Conservation (phyloP, 257 asterid species). For the Cordia subcordata region DNA sequence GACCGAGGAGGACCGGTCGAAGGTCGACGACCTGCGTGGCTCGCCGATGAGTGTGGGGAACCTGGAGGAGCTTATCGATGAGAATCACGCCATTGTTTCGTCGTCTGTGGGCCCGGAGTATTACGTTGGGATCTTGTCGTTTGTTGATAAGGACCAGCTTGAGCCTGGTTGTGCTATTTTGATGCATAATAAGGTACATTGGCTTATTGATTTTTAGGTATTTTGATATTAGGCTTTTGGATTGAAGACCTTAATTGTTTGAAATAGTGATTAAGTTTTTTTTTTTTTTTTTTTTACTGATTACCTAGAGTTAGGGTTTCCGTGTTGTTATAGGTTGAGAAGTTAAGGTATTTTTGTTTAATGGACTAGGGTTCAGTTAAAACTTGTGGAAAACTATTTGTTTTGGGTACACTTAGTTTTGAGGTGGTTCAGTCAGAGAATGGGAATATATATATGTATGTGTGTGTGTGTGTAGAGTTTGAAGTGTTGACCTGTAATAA, state of each 20-base stretch:
- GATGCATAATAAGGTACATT: constrained; percentile 84
- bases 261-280: too few relatives aligned
- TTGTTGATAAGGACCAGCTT: constrained; percentile 85
- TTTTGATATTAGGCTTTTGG: constrained; percentile 4
- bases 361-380: too few relatives aligned
- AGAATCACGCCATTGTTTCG: constrained; percentile 83
- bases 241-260: too few relatives aligned
- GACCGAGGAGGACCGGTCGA: constrained; percentile 89
- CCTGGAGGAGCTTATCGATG: constrained; percentile 85
- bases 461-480: neutral
- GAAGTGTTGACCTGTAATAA: neutral
- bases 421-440: too few relatives aligned
- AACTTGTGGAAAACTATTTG: too few relatives aligned
- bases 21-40: constrained; percentile 80
- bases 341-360: neutral
- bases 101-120: constrained; percentile 91
- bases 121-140: constrained; percentile 80
- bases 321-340: neutral
- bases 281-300: too few relatives aligned
- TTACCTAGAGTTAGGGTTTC: neutral
- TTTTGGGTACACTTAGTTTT: too few relatives aligned
- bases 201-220: neutral
- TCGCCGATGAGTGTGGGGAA: constrained; percentile 94
- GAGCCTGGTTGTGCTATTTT: constrained; percentile 95
- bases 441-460: too few relatives aligned